Percentiles rank a stretch among this genome's conserved stretches.
Evolutionary conservation across 768 basidiomycete genomes (phyloP).

Genomic region (Fomitopsis serialis): DNA sequence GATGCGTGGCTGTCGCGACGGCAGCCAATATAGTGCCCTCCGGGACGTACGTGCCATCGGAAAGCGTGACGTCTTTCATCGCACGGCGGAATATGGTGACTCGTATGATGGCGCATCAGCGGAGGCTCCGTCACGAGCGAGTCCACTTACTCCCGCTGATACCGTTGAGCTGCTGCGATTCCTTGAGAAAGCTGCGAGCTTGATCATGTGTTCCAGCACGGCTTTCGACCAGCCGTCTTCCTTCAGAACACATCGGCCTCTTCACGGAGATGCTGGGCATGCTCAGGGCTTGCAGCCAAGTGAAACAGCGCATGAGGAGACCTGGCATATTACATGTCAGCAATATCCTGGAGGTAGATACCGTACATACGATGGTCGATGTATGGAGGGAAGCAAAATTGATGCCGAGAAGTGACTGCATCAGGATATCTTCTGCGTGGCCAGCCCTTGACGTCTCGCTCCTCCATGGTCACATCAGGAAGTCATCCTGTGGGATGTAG

Average conservation of each 20-base stretch:
- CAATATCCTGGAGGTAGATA: background rate
- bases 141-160: slow-evolving; percentile 17
- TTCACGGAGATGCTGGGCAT: slow-evolving; percentile 22
- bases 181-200: slow-evolving; percentile 31
- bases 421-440: slow-evolving; percentile 23
- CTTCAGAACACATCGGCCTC: slow-evolving; percentile 22
- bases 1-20: slow-evolving; percentile 25
- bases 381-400: slow-evolving; percentile 34
- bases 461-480: slow-evolving; percentile 40
- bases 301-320: slow-evolving; percentile 19
- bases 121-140: background rate
- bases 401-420: slow-evolving; percentile 18
- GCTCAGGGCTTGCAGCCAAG: slow-evolving; percentile 24
- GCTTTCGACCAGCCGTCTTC: slow-evolving; percentile 24
- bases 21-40: slow-evolving; percentile 30
- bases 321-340: slow-evolving; percentile 12
- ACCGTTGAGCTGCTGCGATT: slow-evolving; percentile 21
- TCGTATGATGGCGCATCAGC: slow-evolving; percentile 1
- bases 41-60: slow-evolving; percentile 37
- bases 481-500: slow-evolving; percentile 31
- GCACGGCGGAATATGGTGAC: slow-evolving; percentile 27
- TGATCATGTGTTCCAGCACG: slow-evolving; percentile 25
- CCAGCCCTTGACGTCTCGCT: slow-evolving; percentile 15
- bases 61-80: slow-evolving; percentile 36
- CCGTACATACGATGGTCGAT: slow-evolving; percentile 19